Evolutionary conservation across 169 alveolate genomes (phyloP).

Genomic region (Perkinsus olseni): DNA sequence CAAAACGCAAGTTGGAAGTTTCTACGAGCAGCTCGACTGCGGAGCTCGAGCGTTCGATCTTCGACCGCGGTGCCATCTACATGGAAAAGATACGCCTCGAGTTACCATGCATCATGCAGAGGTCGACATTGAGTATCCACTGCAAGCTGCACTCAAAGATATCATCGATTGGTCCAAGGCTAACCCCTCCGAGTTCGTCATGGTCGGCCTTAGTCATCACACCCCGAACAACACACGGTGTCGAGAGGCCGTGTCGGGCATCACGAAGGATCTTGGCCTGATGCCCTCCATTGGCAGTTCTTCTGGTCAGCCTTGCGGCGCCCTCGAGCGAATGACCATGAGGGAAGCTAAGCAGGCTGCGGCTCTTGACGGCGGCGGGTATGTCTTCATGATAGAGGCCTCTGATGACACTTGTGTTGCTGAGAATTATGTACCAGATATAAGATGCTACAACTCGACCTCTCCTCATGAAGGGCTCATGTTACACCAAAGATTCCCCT

Average conservation of each 20-base stretch:
- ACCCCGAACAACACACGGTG: neutral
- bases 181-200: neutral
- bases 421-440: neutral
- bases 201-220: neutral
- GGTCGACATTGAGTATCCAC: neutral
- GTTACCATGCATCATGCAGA: neutral
- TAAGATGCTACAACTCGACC: neutral
- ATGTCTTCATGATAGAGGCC: neutral
- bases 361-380: neutral
- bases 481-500: neutral
- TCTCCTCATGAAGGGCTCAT: neutral
- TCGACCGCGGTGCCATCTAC: neutral
- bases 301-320: neutral
- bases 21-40: neutral
- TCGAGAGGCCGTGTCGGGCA: neutral
- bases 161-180: neutral
- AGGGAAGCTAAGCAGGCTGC: neutral
- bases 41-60: neutral
- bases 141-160: neutral
- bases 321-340: neutral
- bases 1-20: neutral
- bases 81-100: neutral
- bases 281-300: neutral
- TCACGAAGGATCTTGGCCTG: neutral
- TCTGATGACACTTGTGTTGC: neutral